These are phyloP conservation scores for Trametes elegans DNA, from an alignment of 768 basidiomycete genomes.

Conservation along the genomic window DNA sequence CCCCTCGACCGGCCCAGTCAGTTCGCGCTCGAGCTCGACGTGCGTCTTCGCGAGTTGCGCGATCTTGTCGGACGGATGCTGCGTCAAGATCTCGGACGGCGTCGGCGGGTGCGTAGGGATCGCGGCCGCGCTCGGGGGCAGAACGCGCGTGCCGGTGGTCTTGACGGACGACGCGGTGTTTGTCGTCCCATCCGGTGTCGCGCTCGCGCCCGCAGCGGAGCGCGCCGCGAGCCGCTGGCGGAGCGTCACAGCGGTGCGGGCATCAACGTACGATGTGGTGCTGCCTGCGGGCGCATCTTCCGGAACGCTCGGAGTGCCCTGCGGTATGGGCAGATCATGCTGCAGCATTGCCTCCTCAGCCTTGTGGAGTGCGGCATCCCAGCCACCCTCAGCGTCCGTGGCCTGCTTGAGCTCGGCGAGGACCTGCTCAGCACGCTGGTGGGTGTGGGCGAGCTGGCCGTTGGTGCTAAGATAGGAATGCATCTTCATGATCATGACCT, in stretches of 20 bases:
- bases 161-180: conserved; percentile 2
- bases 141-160: conserved; percentile 23
- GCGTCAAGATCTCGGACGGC: conserved; percentile 44
- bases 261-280: conserved; percentile 54
- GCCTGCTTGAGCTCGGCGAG: conserved; percentile 46
- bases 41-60: conserved; percentile 72
- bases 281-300: conserved; percentile 36
- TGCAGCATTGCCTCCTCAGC: conserved; percentile 38
- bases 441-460: conserved; percentile 67
- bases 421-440: conserved; percentile 44
- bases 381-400: conserved; percentile 58
- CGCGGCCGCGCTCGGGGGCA: conserved; percentile 17
- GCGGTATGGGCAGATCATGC: conserved; percentile 19
- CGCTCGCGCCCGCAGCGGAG: background rate
- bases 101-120: conserved; percentile 18
- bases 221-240: conserved; percentile 48
- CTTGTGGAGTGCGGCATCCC: conserved; percentile 55
- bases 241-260: conserved; percentile 48
- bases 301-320: conserved; percentile 41
- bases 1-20: conserved; percentile 68
- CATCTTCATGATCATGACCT: conserved; percentile 93
- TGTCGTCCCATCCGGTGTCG: background rate
- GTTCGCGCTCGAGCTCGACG: conserved; percentile 71
- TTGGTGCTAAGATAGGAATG: conserved; percentile 93
- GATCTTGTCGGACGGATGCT: conserved; percentile 67